Base-by-base conservation (phyloP, 768 basidiomycete species). In the Auricularia sp. region DNA sequence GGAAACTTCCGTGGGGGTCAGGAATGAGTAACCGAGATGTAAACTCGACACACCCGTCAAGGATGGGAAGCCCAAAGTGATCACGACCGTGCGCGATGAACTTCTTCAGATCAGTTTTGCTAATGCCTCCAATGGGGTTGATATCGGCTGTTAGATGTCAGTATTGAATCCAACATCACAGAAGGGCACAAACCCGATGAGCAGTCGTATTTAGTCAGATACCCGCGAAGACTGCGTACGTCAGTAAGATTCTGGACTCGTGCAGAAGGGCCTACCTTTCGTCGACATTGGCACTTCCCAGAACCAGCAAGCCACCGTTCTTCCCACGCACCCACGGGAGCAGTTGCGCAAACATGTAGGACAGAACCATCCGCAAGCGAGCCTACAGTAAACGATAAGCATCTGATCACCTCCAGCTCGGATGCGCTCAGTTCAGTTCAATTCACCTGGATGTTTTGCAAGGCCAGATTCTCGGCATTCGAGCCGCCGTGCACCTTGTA, bases 221-320 rank as follows among this genome's bases (percentile, higher is more conserved):
- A 99, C 5, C 97, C 97, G 63, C 97, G 86, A 65, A 98, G 81
- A 78, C 95, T 95, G 62, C 2, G 35, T 10, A 29, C 6, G 54
- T 56, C 16, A 56, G 54, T 18, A 10, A 36, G 66, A 29, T 35
- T 64, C 62, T 33, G n/a, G 54, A 16, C 21, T 29, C 29, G 29
- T 29, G 29, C 29, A 29, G 29, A 3, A 33, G 10, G 35, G 13
- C 73, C 35, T 65, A 88, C 93, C 92, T 96, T 79, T 98, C 97
- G 71, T 99, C 97, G 2, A 99, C 97, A 71, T 98, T 98, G 18
- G 97, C 95, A 68, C 92, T 95, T 1, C 97, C 97, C n/a, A 98
- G 82, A 1, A 98, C 97, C 33, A 98, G 85, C 42, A 99, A 75
- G 5, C 93, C 92, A 0, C 97, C 97, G 47, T 76, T 75, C 71